phyloP scores from a whole-genome alignment of 441 rosid species.

The Syzygium malaccense region DNA sequence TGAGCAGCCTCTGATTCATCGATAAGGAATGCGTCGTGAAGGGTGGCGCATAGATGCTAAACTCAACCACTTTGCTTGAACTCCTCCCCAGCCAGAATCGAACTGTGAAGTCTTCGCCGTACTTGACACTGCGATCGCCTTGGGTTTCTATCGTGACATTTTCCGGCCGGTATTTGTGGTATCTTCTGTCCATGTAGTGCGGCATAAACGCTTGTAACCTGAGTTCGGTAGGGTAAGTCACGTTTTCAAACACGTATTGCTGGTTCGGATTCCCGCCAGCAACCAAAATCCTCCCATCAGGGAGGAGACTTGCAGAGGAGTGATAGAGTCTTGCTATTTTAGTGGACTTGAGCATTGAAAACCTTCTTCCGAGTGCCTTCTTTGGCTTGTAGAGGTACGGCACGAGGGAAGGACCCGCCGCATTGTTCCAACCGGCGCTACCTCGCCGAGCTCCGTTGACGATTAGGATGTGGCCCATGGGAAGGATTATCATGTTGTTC shows the following conservation, averaged over 20 bases:
- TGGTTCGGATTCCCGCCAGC: slow-evolving; percentile 27
- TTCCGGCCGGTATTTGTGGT: slow-evolving; percentile 7
- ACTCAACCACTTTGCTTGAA: slow-evolving; percentile 9
- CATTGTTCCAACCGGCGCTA: slow-evolving; percentile 15
- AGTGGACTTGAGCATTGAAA: slow-evolving; percentile 14
- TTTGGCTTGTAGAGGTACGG: slow-evolving; percentile 18
- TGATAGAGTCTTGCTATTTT: slow-evolving; percentile 25
- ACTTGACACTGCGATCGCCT: neutral
- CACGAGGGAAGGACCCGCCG: slow-evolving; percentile 3
- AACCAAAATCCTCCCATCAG: slow-evolving; percentile 25
- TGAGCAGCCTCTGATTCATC: slow-evolving; percentile 21
- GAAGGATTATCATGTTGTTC: slow-evolving; percentile 21
- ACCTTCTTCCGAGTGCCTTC: slow-evolving; percentile 10
- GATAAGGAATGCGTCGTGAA: slow-evolving; percentile 26
- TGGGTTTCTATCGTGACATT: slow-evolving; percentile 3
- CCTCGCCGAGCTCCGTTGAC: slow-evolving; percentile 18
- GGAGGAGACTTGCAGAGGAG: slow-evolving; percentile 25
- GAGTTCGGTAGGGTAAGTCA: slow-evolving; percentile 24
- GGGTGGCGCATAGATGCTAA: slow-evolving; percentile 16
- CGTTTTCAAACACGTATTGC: slow-evolving; percentile 15
- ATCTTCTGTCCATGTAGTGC: slow-evolving; percentile 17
- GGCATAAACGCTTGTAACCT: slow-evolving; percentile 24
- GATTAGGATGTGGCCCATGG: slow-evolving; percentile 16
- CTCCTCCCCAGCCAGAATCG: slow-evolving; percentile 17
- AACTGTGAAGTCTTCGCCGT: slow-evolving; percentile 14